Evolutionary conservation across 2,329 filamentous ascomycete genomes (phyloP).

Genomic region (Gaeumannomyces sp.): DNA sequence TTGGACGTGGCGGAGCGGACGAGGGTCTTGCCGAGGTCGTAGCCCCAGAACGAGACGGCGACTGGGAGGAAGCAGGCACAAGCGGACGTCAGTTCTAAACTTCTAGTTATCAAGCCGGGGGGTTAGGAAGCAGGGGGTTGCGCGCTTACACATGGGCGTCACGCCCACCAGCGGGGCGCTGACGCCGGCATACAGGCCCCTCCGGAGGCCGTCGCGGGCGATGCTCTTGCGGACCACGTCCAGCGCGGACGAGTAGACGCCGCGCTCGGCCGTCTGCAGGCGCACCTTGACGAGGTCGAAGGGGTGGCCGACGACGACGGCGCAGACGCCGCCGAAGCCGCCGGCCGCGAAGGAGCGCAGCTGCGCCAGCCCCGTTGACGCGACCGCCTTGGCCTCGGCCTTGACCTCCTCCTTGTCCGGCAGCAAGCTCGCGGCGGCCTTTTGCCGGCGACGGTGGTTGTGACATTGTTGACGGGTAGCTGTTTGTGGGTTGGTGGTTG

Average conservation of each 20-base stretch:
- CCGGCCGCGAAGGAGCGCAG: conserved; percentile 81
- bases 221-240: conserved; percentile 89
- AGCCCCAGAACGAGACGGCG: conserved; percentile 74
- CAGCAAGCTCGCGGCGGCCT: conserved; percentile 30
- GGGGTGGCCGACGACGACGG: conserved; percentile 89
- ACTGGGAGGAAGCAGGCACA: conserved; percentile 33
- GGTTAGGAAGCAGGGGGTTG: conserved; percentile 4
- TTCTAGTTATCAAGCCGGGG: not conserved
- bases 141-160: conserved; percentile 90
- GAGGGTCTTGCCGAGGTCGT: conserved; percentile 89
- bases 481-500: conserved; percentile 22
- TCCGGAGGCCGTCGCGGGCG: conserved; percentile 71
- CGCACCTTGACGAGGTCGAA: conserved; percentile 98
- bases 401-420: conserved; percentile 40
- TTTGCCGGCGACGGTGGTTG: conserved; percentile 23
- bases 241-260: conserved; percentile 82
- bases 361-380: conserved; percentile 37
- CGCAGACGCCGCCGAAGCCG: conserved; percentile 88
- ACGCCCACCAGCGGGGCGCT: conserved; percentile 91
- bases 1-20: conserved; percentile 62
- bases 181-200: conserved; percentile 93
- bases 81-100: not conserved
- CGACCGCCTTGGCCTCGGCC: conserved; percentile 34
- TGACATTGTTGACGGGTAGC: conserved; percentile 12
- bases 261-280: conserved; percentile 89